phyloP scores from a whole-genome alignment of 2,329 filamentous ascomycete genomes.

The Colletotrichum orchidophilum region DNA sequence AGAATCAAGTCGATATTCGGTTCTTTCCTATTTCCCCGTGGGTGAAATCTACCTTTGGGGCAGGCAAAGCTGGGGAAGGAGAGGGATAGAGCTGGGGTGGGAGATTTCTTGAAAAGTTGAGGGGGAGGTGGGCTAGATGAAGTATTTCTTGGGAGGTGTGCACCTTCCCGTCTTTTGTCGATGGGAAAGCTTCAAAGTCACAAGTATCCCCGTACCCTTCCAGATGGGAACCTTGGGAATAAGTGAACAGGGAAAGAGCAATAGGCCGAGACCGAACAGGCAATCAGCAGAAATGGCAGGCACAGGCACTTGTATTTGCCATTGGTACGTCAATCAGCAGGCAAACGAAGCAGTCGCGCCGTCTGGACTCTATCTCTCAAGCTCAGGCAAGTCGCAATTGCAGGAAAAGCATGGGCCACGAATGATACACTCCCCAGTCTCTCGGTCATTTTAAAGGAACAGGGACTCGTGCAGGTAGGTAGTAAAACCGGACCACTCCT shows the following conservation, averaged over 20 bases:
- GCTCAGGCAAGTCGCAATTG: neutral
- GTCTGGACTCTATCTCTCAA: neutral
- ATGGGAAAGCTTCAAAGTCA: neutral
- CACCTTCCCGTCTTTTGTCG: neutral
- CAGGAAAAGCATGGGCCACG: neutral
- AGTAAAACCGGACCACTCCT: conserved; percentile 11
- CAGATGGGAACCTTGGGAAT: neutral
- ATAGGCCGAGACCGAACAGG: conserved; percentile 1
- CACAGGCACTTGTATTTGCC: neutral
- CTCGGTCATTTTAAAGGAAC: conserved; percentile 27
- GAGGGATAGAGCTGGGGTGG: conserved; percentile 23
- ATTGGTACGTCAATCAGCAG: neutral
- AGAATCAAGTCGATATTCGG: neutral
- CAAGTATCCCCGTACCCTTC: neutral
- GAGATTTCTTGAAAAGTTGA: neutral
- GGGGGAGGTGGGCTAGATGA: conserved; percentile 15
- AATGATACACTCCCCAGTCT: neutral
- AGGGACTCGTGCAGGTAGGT: conserved; percentile 24
- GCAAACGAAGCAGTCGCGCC: neutral
- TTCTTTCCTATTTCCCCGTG: conserved; percentile 9
- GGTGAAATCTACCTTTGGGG: neutral
- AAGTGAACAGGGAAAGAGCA: conserved; percentile 8
- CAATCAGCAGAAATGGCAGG: neutral
- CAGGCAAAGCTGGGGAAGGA: conserved; percentile 17
- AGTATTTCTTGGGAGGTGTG: conserved; percentile 26